phyloP scores from a whole-genome alignment of 345 rosid species.

The Carallia pectinifolia region DNA sequence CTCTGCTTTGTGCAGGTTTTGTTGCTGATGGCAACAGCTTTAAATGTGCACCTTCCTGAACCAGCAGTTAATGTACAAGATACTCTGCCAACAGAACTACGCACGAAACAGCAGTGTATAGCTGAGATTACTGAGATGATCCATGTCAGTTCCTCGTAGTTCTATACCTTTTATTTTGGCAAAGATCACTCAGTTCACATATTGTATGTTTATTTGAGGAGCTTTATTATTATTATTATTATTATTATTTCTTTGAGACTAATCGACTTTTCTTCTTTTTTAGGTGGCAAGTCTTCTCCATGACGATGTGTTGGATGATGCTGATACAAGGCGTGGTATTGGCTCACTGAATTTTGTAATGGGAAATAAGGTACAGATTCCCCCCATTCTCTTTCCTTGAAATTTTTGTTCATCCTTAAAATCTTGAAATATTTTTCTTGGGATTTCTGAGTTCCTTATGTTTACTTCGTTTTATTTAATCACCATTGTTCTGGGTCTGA shows the following conservation, averaged over 20 bases:
- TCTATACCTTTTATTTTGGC: constrained; percentile 3
- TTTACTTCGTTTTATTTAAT: neutral
- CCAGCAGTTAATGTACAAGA: constrained; percentile 32
- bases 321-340: constrained; percentile 86
- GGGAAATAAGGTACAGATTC: constrained; percentile 75
- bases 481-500: neutral
- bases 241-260: neutral
- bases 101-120: constrained; percentile 68
- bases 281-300: constrained; percentile 94
- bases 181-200: neutral
- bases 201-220: neutral
- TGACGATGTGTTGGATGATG: constrained; percentile 96
- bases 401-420: neutral
- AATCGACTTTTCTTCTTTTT: constrained; percentile 12
- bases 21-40: constrained; percentile 82
- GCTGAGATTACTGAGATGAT: constrained; percentile 97
- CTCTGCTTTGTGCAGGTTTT: constrained; percentile 48
- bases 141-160: constrained; percentile 58
- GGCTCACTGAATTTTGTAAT: constrained; percentile 78
- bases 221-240: neutral
- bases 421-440: neutral
- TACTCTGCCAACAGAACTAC: constrained; percentile 50
- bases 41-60: constrained; percentile 45
- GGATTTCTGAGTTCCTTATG: neutral
- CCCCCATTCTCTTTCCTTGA: neutral